Evolutionary conservation across 225 moss, liverwort and hornwort genomes (phyloP).

Genomic region (Anthoceros angustus): DNA sequence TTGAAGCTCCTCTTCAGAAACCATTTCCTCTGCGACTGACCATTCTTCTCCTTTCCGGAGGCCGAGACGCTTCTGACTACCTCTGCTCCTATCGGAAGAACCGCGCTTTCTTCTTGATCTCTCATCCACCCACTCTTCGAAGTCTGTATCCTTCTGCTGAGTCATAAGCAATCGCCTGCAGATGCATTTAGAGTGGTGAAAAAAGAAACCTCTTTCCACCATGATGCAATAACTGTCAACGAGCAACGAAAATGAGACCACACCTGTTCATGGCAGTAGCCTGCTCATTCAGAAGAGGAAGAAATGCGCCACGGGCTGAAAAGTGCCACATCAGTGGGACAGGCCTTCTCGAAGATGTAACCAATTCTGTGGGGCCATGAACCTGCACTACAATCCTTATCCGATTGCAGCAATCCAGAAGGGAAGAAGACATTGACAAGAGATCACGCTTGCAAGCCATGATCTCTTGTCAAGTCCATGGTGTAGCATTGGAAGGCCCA

Average conservation of each 20-base stretch:
- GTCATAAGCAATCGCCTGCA: neutral
- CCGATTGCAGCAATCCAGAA: neutral
- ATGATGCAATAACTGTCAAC: neutral
- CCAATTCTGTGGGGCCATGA: constrained; percentile 88
- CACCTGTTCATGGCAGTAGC: constrained; percentile 53
- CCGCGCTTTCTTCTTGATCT: constrained; percentile 28
- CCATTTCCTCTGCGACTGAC: constrained; percentile 39
- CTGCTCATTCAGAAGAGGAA: constrained; percentile 66
- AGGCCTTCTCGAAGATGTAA: constrained; percentile 70
- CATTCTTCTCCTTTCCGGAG: constrained; percentile 32
- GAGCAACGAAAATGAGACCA: neutral
- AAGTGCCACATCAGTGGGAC: constrained; percentile 94
- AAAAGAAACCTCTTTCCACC: neutral
- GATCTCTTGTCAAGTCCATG: constrained; percentile 1
- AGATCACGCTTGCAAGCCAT: too few relatives aligned
- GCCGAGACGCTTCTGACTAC: constrained; percentile 19
- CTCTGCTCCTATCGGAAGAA: constrained; percentile 24
- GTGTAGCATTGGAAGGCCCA: neutral
- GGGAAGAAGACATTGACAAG: neutral
- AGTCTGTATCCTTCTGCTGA: constrained; percentile 30
- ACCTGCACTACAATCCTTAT: constrained; percentile 23
- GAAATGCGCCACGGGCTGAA: constrained; percentile 64
- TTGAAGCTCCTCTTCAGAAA: constrained; percentile 56
- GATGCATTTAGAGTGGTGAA: neutral
- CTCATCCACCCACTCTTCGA: constrained; percentile 33